Evolutionary conservation across 768 basidiomycete species (phyloP), one percentile per base, ranked within the genome.

Genomic region (Phaffia tasmanica): DNA sequence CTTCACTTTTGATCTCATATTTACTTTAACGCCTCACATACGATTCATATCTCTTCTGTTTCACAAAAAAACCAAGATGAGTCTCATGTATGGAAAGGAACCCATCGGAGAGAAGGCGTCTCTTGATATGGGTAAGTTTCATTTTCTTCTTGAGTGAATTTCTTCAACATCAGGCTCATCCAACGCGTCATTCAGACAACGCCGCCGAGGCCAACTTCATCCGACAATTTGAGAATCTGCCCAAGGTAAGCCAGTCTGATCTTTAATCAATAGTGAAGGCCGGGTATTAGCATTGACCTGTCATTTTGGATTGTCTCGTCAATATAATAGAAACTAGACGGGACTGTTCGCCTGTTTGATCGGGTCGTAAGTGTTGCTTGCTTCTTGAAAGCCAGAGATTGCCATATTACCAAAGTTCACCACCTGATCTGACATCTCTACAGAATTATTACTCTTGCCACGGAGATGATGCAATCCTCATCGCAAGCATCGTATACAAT

Each of bases 291-390:
- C n/a, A 15, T 50, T 29, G 27, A n/a, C 9, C 32, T 42, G 51
- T 64, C 29, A 62, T 59, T 18, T 48, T 23, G 9, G 23, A 7
- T 47, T 32, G 3, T 35, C 23, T 46, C 3, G 35, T 5, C 11
- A 4, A 21, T 60, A 30, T 3, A 32, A 29, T 69, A 79, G 79
- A 75, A 76, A 62, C 71, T 75, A 0, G 74, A 76, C 2, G 94
- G 93, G 25, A 87, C 87, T 8, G 79, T 98, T 59, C 84, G 95
- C 16, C 83, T 99, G 19, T 97, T 98, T 75, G 84, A 86, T 72
- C 85, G 91, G 63, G 75, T 74, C 23, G 79, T 78, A 61, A 65
- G 77, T 70, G 61, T 32, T 57, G 27, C 15, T 54, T 29, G n/a
- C 49, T 25, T 47, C 27, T 29, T 57, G 15, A 46, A 30, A 49